Percentiles rank a stretch among this genome's conserved stretches.
phyloP scores from a whole-genome alignment of 139 green algal genomes.

The Gonium pectorale region DNA sequence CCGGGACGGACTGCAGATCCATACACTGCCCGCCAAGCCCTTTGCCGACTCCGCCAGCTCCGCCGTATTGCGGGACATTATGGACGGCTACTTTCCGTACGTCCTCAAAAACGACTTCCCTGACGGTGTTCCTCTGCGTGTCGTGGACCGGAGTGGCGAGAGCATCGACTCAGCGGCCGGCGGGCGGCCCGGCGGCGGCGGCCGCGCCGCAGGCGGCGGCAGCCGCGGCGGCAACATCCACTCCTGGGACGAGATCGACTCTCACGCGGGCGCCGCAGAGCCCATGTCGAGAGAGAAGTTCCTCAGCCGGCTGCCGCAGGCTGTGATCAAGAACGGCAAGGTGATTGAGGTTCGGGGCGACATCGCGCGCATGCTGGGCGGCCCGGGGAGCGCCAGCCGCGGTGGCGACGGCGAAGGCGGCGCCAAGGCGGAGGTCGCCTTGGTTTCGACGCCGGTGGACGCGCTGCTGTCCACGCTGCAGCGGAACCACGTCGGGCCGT shows the following conservation, averaged over 20 bases:
- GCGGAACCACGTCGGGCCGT: conserved; percentile 56
- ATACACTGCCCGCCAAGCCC: conserved; percentile 30
- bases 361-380: conserved; percentile 31
- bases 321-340: conserved; percentile 65
- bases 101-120: conserved; percentile 62
- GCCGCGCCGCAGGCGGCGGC: background rate
- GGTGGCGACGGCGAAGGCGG: background rate
- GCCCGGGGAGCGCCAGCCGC: background rate
- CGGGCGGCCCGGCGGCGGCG: background rate
- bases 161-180: background rate
- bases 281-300: conserved; percentile 57
- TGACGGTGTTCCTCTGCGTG: conserved; percentile 67
- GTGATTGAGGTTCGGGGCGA: conserved; percentile 57
- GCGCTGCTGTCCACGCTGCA: conserved; percentile 58
- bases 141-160: conserved; percentile 43
- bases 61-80: conserved; percentile 50
- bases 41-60: conserved; percentile 42
- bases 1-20: conserved; percentile 57
- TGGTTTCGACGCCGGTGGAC: conserved; percentile 50
- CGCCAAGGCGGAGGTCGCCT: conserved; percentile 36
- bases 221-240: conserved; percentile 51
- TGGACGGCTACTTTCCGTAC: conserved; percentile 66
- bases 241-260: conserved; percentile 50
- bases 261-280: background rate
- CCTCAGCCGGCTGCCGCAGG: conserved; percentile 61